Base-by-base conservation (phyloP, 148 eudicot genomes). In the Oxyria digyna region DNA sequence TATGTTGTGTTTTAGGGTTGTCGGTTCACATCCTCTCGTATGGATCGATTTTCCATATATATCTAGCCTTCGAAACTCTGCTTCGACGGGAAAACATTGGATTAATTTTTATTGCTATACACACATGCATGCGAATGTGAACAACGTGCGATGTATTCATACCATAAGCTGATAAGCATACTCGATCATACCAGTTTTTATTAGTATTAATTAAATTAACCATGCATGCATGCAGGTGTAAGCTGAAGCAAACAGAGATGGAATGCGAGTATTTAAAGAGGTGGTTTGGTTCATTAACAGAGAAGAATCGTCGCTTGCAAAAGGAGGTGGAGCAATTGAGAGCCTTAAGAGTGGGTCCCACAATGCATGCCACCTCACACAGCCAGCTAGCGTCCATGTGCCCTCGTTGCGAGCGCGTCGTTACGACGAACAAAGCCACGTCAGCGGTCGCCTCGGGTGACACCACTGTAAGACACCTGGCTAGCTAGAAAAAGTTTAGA, bases 241-340 rank as follows among this genome's bases (percentile, higher is more conserved):
- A 83, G 82, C 80, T 83, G 74, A 83, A 80, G 67, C 84, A 83
- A 23, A 83, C 87, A 17, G 87, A 83, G 69, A 76, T 78, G 75
- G 87, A 83, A 50, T 83, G 80, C 4, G 80, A 75, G 71, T 74
- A 80, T 71, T 69, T 80, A 70, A 83, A 80, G 57, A 76, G 80
- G 72, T 83, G 84, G 81, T 83, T 73, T 9, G 82, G 80, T 13
- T 76, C 87, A 38, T 67, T 83, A 62, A 76, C 69, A 0, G 87
- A 83, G 27, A 81, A 74, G 50, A 83, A 83, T 72, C 54, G 76
- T 31, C 71, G 74, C 63, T 77, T 83, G 1, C 81, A 78, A 0
- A 80, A 72, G 79, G 87, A 83, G 67, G 84, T 83, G 71, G 84
- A 80, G 29, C 80, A 80, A 69, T 76, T 83, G n/a, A 68, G 87